Evolutionary conservation across 805 yeast genomes (phyloP), one percentile per base, ranked within the genome.

Genomic region (Naumovozyma baii): DNA sequence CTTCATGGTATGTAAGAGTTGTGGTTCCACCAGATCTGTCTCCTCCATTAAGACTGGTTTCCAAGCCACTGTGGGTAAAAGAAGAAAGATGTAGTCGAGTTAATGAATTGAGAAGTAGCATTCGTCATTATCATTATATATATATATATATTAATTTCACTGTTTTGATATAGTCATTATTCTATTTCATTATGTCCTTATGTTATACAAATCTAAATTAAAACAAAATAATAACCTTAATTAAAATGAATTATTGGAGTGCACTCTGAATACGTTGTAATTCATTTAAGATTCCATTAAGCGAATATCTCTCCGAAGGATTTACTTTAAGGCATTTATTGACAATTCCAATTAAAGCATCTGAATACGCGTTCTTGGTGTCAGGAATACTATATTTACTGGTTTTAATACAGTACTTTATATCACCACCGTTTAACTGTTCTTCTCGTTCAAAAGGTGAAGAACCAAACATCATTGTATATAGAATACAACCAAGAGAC

Each of bases 31-130:
- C 36, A 82, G 96, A 70, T 87, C 96, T 37, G 99, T 92, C 42
- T 78, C 92, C 52, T 86, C 96, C 35, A 92, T 92, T 67, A 92
- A 94, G 78, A 85, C 96, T 37, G 99, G 99, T 82, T 92, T 85
- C 95, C 96, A 88, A 73, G 99, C 98, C 54, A 90, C 84, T 61
- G 80, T 85, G 57, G 94, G 95, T 54, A 81, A 83, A 66, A 83
- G 90, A 80, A 83, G 78, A 78, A 82, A 71, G 67, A 69, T 61
- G 59, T 54, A 50, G 50, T 31, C 31, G 35, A 14, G 30, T 14
- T 33, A 37, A 30, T 33, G 30, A 18, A 34, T 10, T 26, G 25
- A 17, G 29, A 28, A 28, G 33, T 18, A 15, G 8, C 25, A 18
- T 22, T 22, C 26, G 26, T 22, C 26, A 22, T 15, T 33, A 33